These are phyloP conservation scores for Microsporum canis DNA, from an alignment of 2,329 filamentous ascomycete genomes.

Conservation along the genomic window DNA sequence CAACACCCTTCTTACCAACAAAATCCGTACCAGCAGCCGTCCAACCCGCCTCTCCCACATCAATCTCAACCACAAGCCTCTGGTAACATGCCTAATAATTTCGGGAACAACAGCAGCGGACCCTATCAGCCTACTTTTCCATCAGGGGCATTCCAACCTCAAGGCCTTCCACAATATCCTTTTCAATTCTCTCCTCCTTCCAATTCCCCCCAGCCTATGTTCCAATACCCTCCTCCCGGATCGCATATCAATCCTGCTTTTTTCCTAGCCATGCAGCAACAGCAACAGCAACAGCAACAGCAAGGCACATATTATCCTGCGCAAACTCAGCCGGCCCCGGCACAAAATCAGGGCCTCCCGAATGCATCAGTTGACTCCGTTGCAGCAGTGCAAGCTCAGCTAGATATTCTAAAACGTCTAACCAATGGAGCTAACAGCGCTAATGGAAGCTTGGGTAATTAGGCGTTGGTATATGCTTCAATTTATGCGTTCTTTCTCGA, in stretches of 20 bases:
- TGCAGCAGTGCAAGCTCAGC: constrained; percentile 32
- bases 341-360: constrained; percentile 17
- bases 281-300: constrained; percentile 28
- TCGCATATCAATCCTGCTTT: constrained; percentile 50
- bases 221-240: constrained; percentile 30
- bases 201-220: constrained; percentile 33
- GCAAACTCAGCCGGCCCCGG: background rate
- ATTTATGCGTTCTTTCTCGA: background rate
- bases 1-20: constrained; percentile 15
- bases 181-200: constrained; percentile 22
- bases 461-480: background rate
- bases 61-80: background rate
- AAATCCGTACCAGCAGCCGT: constrained; percentile 6
- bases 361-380: constrained; percentile 25
- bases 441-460: background rate
- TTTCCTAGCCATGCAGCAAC: constrained; percentile 38
- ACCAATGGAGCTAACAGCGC: constrained; percentile 19
- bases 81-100: constrained; percentile 17
- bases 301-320: constrained; percentile 15
- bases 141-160: constrained; percentile 19
- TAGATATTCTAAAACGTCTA: constrained; percentile 31
- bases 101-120: background rate
- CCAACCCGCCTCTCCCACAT: constrained; percentile 13
- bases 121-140: constrained; percentile 15
- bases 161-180: constrained; percentile 14